Percentiles rank a stretch among this genome's conserved stretches.
These are phyloP conservation scores for Firmiana major DNA, from an alignment of 345 rosid species.

Conservation along the genomic window DNA sequence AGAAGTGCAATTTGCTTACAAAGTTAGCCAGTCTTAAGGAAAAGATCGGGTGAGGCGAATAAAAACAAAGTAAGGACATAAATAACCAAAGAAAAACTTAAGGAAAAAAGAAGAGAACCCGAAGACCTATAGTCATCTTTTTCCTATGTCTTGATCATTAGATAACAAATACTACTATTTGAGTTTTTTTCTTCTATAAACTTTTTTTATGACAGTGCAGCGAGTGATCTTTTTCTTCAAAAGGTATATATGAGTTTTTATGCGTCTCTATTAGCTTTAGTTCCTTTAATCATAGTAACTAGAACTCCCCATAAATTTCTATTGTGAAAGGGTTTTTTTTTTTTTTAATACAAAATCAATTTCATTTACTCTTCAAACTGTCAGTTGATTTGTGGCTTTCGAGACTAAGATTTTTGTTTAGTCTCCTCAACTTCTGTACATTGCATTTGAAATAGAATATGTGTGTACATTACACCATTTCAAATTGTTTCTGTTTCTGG, in stretches of 20 bases:
- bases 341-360: background rate
- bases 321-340: background rate
- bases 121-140: background rate
- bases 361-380: background rate
- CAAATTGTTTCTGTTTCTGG: background rate
- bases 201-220: background rate
- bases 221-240: background rate
- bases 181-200: background rate
- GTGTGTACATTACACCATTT: background rate
- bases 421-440: background rate
- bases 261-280: background rate
- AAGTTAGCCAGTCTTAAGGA: background rate
- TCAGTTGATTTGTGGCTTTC: background rate
- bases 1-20: background rate
- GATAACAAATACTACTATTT: background rate
- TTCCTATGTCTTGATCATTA: background rate
- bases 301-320: background rate
- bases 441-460: background rate
- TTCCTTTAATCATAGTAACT: background rate
- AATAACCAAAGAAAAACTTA: background rate
- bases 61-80: background rate
- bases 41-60: background rate
- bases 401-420: background rate
- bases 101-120: background rate
- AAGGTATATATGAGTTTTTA: background rate